Percentiles rank a stretch among this genome's conserved stretches.
Conservation (phyloP, 768 basidiomycete species). For the Suillus americanus region DNA sequence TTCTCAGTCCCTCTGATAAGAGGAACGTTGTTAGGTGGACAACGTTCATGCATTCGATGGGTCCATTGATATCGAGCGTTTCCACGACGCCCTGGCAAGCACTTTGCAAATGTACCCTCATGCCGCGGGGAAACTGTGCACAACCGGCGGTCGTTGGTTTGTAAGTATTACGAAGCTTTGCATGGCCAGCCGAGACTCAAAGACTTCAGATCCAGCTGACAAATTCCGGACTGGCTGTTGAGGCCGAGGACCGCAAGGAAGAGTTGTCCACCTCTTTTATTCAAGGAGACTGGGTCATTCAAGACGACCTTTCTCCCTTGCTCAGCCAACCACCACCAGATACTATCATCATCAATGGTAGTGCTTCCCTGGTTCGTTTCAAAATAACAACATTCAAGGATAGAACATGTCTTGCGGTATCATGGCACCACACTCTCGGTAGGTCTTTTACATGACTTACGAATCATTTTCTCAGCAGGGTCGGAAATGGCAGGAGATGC, state of each 20-base stretch:
- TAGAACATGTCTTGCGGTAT: conserved; percentile 32
- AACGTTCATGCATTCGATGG: conserved; percentile 21
- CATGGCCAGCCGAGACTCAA: neutral
- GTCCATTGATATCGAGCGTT: conserved; percentile 15
- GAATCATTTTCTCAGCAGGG: neutral
- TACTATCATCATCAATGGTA: conserved; percentile 18
- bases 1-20: conserved; percentile 5
- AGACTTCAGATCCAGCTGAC: conserved; percentile 24
- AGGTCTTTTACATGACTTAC: neutral
- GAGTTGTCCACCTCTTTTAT: conserved; percentile 13
- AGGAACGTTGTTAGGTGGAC: conserved; percentile 12
- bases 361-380: conserved; percentile 22
- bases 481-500: conserved; percentile 27
- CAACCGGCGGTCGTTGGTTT: conserved; percentile 15
- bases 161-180: conserved; percentile 12
- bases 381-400: conserved; percentile 25
- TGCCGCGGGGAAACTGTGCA: conserved; percentile 22
- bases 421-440: conserved; percentile 37
- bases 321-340: conserved; percentile 16
- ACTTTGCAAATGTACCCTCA: conserved; percentile 26
- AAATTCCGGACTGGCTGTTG: conserved; percentile 16
- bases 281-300: conserved; percentile 26
- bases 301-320: conserved; percentile 20
- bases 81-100: conserved; percentile 24
- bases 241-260: conserved; percentile 13